These are phyloP conservation scores for Wilhelminamyces savonicus DNA, from an alignment of 805 yeast species.

Conservation along the genomic window DNA sequence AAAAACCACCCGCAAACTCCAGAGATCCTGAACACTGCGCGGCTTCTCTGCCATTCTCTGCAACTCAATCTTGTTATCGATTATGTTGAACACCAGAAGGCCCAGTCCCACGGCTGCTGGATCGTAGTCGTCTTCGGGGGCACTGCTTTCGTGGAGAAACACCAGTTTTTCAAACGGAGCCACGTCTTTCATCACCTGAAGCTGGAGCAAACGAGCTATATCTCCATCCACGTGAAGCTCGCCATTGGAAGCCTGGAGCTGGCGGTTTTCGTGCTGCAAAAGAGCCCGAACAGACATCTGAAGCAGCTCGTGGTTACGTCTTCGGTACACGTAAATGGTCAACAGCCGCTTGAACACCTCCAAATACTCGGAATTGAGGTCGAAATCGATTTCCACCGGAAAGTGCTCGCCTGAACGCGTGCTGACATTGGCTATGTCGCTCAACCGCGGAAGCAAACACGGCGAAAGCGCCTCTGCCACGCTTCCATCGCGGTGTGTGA, in stretches of 20 bases:
- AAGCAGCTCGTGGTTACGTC: constrained; percentile 33
- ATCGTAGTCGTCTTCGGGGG: constrained; percentile 8
- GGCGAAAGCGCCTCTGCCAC: constrained; percentile 45
- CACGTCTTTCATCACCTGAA: constrained; percentile 17
- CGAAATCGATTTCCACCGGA: constrained; percentile 43
- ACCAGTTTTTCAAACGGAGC: constrained; percentile 23
- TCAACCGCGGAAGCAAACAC: constrained; percentile 58
- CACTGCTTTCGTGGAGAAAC: constrained; percentile 19
- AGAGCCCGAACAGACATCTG: constrained; percentile 26
- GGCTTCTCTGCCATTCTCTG: constrained; percentile 37
- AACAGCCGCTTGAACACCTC: constrained; percentile 37
- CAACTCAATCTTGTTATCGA: constrained; percentile 54
- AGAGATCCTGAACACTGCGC: constrained; percentile 44
- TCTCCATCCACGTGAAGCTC: constrained; percentile 19
- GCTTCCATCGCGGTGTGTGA: constrained; percentile 32
- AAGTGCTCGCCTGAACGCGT: constrained; percentile 46
- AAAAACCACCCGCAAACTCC: constrained; percentile 59
- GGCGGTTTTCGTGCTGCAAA: constrained; percentile 28
- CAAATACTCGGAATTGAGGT: constrained; percentile 33
- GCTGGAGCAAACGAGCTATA: constrained; percentile 15
- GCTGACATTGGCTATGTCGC: constrained; percentile 41
- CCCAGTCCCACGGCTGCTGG: constrained; percentile 18
- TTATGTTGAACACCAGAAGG: constrained; percentile 37
- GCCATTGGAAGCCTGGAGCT: constrained; percentile 19
- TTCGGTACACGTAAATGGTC: constrained; percentile 48